A percentile compares a stretch with the other conserved stretches of the same genome.
Evolutionary conservation across 345 rosid genomes (phyloP).

Genomic region (Hibiscus tridactylites): DNA sequence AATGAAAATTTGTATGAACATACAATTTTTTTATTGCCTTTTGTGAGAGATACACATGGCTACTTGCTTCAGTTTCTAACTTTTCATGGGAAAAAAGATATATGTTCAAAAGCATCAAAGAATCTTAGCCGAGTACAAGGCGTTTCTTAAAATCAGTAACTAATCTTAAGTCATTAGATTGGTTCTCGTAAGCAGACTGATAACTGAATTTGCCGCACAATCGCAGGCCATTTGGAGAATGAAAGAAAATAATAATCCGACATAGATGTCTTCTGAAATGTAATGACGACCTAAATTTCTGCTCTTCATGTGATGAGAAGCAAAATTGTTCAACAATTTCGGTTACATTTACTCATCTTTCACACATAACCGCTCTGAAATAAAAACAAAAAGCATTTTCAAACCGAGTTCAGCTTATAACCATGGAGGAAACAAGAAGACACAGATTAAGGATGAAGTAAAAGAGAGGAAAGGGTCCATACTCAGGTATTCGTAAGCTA

Average conservation of each 20-base stretch:
- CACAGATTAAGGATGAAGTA: background rate
- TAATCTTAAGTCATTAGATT: background rate
- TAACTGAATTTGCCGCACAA: background rate
- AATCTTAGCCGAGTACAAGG: slow-evolving; percentile 10
- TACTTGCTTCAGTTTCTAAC: background rate
- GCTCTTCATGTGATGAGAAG: background rate
- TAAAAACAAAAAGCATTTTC: slow-evolving; percentile 9
- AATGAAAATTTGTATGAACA: too few species aligned
- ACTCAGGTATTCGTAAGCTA: slow-evolving; percentile 95
- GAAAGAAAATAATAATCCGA: background rate
- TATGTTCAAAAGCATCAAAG: slow-evolving; percentile 15
- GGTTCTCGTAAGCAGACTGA: background rate
- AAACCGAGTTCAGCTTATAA: slow-evolving; percentile 4
- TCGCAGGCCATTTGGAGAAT: background rate
- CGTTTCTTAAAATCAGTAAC: background rate
- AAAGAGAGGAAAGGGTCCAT: slow-evolving; percentile 25
- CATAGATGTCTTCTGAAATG: background rate
- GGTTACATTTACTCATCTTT: slow-evolving; percentile 13
- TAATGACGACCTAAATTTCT: background rate
- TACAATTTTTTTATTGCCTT: background rate
- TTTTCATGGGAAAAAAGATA: background rate
- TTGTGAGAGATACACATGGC: background rate
- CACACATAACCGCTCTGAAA: slow-evolving; percentile 69
- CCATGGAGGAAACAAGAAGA: background rate
- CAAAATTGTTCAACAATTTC: background rate